Percentiles rank a stretch among this genome's conserved stretches.
Evolutionary conservation across 2,329 filamentous ascomycete genomes (phyloP).

Genomic region (Bipolaris cookei): DNA sequence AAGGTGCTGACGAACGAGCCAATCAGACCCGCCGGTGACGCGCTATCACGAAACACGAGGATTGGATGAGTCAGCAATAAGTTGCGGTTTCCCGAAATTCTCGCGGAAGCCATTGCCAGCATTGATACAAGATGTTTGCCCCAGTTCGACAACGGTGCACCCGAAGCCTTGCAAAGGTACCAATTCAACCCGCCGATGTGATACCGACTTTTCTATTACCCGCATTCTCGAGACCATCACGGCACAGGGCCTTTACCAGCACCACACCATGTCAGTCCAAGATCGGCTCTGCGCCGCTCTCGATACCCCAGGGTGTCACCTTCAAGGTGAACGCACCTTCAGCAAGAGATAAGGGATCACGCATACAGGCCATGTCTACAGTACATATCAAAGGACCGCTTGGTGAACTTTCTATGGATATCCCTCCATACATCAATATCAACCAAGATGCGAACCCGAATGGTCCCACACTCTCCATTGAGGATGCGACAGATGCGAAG

Average conservation of each 20-base stretch:
- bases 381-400: constrained; percentile 82
- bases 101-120: constrained; percentile 19
- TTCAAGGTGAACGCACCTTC: constrained; percentile 71
- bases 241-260: constrained; percentile 71
- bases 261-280: constrained; percentile 74
- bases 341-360: constrained; percentile 63
- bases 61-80: constrained; percentile 25
- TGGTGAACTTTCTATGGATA: constrained; percentile 75
- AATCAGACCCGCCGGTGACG: constrained; percentile 14
- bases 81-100: constrained; percentile 34
- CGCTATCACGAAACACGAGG: constrained; percentile 14
- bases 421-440: constrained; percentile 81
- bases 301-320: constrained; percentile 65
- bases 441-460: constrained; percentile 68
- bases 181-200: constrained; percentile 53
- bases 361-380: constrained; percentile 67
- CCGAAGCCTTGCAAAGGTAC: constrained; percentile 60
- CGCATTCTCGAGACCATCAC: constrained; percentile 63
- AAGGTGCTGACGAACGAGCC: constrained; percentile 1
- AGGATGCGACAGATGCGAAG: constrained; percentile 70
- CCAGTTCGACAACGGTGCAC: constrained; percentile 63
- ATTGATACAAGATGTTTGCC: constrained; percentile 64
- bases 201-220: constrained; percentile 76
- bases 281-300: constrained; percentile 72
- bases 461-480: constrained; percentile 72